A percentile compares a stretch with the other conserved stretches of the same genome.
Evolutionary conservation across 495 filamentous ascomycete species (phyloP).

Genomic region (Lasiosphaeris hirsuta): DNA sequence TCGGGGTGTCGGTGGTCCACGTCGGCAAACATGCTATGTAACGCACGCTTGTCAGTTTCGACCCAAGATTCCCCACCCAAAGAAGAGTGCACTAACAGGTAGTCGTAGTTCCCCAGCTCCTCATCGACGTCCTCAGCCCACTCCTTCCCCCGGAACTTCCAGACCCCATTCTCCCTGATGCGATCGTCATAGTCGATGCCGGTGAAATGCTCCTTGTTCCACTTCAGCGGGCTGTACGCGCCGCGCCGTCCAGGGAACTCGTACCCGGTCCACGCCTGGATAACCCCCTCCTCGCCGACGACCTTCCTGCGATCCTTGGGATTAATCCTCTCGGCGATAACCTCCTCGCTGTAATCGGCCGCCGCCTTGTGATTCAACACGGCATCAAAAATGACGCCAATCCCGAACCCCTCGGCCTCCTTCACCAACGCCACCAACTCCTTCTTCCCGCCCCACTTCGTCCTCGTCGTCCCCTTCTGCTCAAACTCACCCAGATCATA

Average conservation of each 20-base stretch:
- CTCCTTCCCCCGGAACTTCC: conserved; percentile 60
- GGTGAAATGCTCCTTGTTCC: conserved; percentile 65
- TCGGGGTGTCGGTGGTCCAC: conserved; percentile 66
- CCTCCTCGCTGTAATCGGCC: conserved; percentile 60
- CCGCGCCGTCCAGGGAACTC: conserved; percentile 59
- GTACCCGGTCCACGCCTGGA: conserved; percentile 68
- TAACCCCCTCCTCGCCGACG: conserved; percentile 49
- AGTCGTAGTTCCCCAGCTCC: conserved; percentile 73
- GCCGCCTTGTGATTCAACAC: conserved; percentile 76
- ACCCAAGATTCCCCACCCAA: background rate
- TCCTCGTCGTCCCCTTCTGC: conserved; percentile 60
- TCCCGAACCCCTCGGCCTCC: conserved; percentile 45
- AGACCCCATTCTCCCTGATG: conserved; percentile 58
- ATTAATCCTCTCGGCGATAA: conserved; percentile 57
- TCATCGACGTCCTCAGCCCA: conserved; percentile 61
- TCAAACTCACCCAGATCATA: conserved; percentile 83
- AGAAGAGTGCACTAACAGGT: conserved; percentile 23
- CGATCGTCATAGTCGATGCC: conserved; percentile 65
- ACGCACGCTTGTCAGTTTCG: background rate
- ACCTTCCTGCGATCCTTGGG: conserved; percentile 54
- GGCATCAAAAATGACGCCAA: conserved; percentile 68
- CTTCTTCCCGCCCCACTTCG: conserved; percentile 68
- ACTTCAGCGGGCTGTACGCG: conserved; percentile 59
- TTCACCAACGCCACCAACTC: conserved; percentile 53
- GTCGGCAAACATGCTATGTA: conserved; percentile 66